phyloP scores from a whole-genome alignment of 257 asterid genomes.

The Gardenia jasminoides region DNA sequence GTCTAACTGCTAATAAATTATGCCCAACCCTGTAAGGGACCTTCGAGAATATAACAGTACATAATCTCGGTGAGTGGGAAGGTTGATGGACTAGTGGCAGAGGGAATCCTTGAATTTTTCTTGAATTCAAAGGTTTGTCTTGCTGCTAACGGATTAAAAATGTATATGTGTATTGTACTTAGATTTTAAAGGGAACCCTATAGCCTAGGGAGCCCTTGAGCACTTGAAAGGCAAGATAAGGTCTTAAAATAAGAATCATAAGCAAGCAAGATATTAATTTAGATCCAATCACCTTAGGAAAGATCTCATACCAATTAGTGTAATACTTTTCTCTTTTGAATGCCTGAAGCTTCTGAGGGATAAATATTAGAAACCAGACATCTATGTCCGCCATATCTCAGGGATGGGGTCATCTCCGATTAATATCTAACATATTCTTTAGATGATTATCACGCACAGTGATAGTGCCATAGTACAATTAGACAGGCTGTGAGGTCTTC shows the following conservation, averaged over 20 bases:
- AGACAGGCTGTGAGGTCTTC: slow-evolving; percentile 16
- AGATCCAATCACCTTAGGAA: slow-evolving; percentile 36
- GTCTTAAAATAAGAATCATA: background rate
- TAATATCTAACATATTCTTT: background rate
- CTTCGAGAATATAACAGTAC: slow-evolving; percentile 22
- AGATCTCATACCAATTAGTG: slow-evolving; percentile 8
- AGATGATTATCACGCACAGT: background rate
- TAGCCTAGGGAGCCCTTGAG: slow-evolving; percentile 36
- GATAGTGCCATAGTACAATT: background rate
- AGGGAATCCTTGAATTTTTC: slow-evolving; percentile 12
- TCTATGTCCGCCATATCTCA: background rate
- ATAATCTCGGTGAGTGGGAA: slow-evolving; percentile 21
- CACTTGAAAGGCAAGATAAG: slow-evolving; percentile 36
- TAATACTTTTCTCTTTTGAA: slow-evolving; percentile 1
- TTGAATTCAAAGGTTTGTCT: background rate
- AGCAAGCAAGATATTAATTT: background rate
- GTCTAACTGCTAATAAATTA: slow-evolving; percentile 9
- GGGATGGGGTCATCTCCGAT: slow-evolving; percentile 5
- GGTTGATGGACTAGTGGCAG: slow-evolving; percentile 20
- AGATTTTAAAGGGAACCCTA: background rate
- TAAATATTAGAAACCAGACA: background rate
- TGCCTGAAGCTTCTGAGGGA: background rate
- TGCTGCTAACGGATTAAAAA: slow-evolving; percentile 11
- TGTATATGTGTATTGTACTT: background rate
- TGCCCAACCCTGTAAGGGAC: slow-evolving; percentile 18